Evolutionary conservation across 495 filamentous ascomycete genomes (phyloP).

Genomic region (Cercophora sp.): DNA sequence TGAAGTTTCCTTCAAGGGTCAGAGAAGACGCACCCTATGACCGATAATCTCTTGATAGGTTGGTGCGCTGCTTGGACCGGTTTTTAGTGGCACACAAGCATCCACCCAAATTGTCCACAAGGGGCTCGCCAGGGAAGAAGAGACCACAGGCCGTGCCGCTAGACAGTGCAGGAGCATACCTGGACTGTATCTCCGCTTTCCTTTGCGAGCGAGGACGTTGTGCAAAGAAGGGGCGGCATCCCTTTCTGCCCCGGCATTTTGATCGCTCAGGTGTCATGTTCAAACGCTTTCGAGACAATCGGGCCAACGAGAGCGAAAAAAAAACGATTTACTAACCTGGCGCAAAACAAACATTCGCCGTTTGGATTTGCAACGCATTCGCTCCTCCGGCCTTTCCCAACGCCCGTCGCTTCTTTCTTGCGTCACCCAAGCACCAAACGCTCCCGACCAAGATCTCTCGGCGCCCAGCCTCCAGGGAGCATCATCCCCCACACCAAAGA

Average conservation of each 20-base stretch:
- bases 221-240: constrained; percentile 7
- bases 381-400: not conserved
- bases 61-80: too few species aligned
- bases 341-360: constrained; percentile 7
- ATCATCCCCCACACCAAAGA: constrained; percentile 27
- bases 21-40: too few species aligned
- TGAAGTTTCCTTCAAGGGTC: too few species aligned
- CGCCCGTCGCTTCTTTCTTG: constrained; percentile 6
- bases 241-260: constrained; percentile 10
- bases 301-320: constrained; percentile 4
- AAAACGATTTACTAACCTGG: constrained; percentile 2
- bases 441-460: constrained; percentile 27
- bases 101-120: too few species aligned
- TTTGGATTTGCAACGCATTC: constrained; percentile 2
- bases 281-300: constrained; percentile 31
- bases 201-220: not conserved
- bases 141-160: not conserved
- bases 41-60: too few species aligned
- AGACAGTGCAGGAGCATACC: not conserved
- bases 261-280: constrained; percentile 24
- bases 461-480: constrained; percentile 31
- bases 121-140: too few species aligned
- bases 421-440: constrained; percentile 10
- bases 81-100: too few species aligned
- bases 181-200: constrained; percentile 5